A percentile compares a stretch with the other conserved stretches of the same genome.
These are phyloP conservation scores for Cladobotryum protrusum DNA, from an alignment of 2,329 filamentous ascomycete species.

Conservation along the genomic window DNA sequence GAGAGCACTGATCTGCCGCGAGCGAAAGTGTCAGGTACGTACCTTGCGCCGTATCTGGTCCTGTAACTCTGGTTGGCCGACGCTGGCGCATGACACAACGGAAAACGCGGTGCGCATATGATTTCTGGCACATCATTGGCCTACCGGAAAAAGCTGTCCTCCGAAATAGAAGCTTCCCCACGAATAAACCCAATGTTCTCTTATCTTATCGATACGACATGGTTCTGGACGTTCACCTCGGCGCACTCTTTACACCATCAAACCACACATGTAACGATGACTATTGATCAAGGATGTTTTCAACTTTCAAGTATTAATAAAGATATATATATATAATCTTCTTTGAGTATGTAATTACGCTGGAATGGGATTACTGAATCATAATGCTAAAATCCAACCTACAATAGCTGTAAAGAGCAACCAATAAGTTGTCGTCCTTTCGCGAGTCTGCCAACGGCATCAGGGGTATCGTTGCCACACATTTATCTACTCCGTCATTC, in stretches of 20 bases:
- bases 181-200: background rate
- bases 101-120: background rate
- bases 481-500: conserved; percentile 15
- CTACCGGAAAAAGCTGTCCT: conserved; percentile 1
- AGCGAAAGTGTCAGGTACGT: conserved; percentile 6
- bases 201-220: no score
- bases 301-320: no score
- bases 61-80: conserved; percentile 1
- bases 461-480: conserved; percentile 15
- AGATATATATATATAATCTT: no score
- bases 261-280: no score
- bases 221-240: no score
- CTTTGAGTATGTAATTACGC: background rate
- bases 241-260: no score
- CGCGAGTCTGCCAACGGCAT: no score
- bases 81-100: conserved; percentile 11
- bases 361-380: background rate
- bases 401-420: no score
- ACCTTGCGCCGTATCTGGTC: background rate
- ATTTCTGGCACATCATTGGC: conserved; percentile 4
- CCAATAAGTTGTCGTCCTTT: no score
- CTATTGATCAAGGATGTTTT: no score
- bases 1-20: conserved; percentile 10
- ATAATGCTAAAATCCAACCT: no score
- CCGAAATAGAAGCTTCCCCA: background rate